Evolutionary conservation across 2,329 filamentous ascomycete genomes (phyloP), one percentile per base, ranked within the genome.

Genomic region (Podosphaera aphanis): DNA sequence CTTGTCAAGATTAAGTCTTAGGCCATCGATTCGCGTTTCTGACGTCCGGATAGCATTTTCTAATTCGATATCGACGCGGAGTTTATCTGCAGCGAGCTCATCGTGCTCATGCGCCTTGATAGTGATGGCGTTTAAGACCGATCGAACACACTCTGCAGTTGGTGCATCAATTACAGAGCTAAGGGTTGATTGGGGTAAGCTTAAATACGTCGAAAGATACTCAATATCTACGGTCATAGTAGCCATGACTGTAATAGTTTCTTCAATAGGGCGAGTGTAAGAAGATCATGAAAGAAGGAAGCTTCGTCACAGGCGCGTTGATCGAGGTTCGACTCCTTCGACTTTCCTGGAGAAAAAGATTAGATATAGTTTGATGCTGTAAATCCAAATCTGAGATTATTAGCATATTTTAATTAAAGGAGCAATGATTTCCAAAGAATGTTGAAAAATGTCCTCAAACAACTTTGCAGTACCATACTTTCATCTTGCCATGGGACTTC

Each of bases 31-130:
- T 62, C 85, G 82, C 20, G 79, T 76, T 59, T 95, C 88, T 49
- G 80, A 79, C 52, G 74, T 81, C 55, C 85, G 79, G 42, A 93
- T 79, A 16, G 79, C 80, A 61, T 84, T 90, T 61, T 98, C 90
- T 6, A 95, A 72, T 65, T 95, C 86, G 39, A 98, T 90, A 56
- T 93, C 84, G 40, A 83, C 67, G 53, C 83, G 79, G 39, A 94
- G 70, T 64, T 94, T 95, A 52, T 93, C 83, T 8, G 88, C 79
- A 55, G 79, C 83, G 36, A 93, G 65, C 35, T 77, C 72, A 59
- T 93, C 84, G 55, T 74, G 79, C 56, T 93, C 84, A 55, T 78
- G 81, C 31, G 83, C 84, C 61, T 90, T 93, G 25, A 67, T 65
- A 20, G 78, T 72, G 45, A 95, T 73, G 21, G 81, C 78, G 50